phyloP scores from a whole-genome alignment of 2,329 filamentous ascomycete genomes.

The Fusarium tjaetaba region DNA sequence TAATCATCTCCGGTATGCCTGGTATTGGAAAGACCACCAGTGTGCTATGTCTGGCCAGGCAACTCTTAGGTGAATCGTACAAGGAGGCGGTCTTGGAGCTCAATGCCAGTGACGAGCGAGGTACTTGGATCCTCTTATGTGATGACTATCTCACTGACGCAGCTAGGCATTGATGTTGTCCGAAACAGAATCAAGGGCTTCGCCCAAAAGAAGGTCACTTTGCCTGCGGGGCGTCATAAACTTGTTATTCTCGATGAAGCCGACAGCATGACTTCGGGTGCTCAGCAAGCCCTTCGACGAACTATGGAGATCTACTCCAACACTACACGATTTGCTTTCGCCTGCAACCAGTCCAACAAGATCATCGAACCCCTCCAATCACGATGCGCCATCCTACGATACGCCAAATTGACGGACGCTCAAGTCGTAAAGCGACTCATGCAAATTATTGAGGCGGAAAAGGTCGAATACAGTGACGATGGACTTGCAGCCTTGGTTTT shows the following conservation, averaged over 20 bases:
- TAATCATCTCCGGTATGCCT: conserved; percentile 99
- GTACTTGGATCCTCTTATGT: conserved; percentile 49
- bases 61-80: conserved; percentile 91
- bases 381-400: conserved; percentile 93
- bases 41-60: conserved; percentile 89
- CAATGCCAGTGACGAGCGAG: conserved; percentile 95
- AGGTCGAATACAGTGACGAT: conserved; percentile 90
- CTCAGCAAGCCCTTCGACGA: conserved; percentile 91
- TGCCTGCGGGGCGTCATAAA: conserved; percentile 91
- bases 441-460: conserved; percentile 93
- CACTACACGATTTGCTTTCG: conserved; percentile 96
- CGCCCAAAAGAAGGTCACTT: conserved; percentile 97
- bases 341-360: conserved; percentile 98
- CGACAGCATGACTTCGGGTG: conserved; percentile 96
- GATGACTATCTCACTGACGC: background rate
- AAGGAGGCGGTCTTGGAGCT: conserved; percentile 97
- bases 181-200: conserved; percentile 98
- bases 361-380: conserved; percentile 99
- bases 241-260: conserved; percentile 97
- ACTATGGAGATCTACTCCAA: conserved; percentile 99
- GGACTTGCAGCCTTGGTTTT: conserved; percentile 96
- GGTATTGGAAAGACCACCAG: conserved; percentile 99
- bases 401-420: conserved; percentile 88
- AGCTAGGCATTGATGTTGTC: conserved; percentile 89
- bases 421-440: conserved; percentile 91